Conservation (phyloP, 352 stramenopile species). For the Albugo candida region DNA sequence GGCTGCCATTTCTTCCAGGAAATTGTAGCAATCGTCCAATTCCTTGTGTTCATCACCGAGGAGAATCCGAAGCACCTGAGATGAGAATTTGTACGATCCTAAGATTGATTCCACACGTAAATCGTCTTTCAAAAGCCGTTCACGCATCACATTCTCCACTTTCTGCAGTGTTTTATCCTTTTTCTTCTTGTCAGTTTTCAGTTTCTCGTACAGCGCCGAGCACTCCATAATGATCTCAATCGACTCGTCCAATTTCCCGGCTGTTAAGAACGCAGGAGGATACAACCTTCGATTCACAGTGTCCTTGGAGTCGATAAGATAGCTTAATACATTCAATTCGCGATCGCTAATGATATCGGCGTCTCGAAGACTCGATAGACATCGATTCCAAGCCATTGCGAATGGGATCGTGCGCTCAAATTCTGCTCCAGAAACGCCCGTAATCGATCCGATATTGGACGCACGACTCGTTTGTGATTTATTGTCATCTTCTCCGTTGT, state of each 20-base stretch:
- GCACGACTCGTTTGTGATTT: background rate
- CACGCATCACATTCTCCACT: conserved; percentile 8
- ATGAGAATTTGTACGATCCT: conserved; percentile 10
- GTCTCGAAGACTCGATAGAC: conserved; percentile 8
- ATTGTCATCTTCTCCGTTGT: background rate
- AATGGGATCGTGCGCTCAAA: conserved; percentile 14
- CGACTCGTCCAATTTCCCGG: conserved; percentile 13
- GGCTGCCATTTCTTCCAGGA: conserved; percentile 9
- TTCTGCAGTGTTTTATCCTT: conserved; percentile 11
- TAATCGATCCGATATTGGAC: conserved; percentile 10
- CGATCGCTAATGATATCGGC: conserved; percentile 12
- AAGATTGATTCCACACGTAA: conserved; percentile 10
- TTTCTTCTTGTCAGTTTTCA: conserved; percentile 11
- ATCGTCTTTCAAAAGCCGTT: conserved; percentile 10
- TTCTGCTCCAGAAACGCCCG: conserved; percentile 7
- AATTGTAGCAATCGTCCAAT: conserved; percentile 9
- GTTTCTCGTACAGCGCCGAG: conserved; percentile 7
- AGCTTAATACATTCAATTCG: conserved; percentile 12
- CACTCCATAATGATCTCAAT: conserved; percentile 14
- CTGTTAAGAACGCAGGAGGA: conserved; percentile 10
- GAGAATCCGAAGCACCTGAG: conserved; percentile 6
- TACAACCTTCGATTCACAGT: conserved; percentile 7
- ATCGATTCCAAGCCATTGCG: conserved; percentile 13
- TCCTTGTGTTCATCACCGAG: conserved; percentile 12
- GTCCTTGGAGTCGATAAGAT: conserved; percentile 10